Evolutionary conservation across 2,329 filamentous ascomycete species (phyloP).

Genomic region (Chaetothyriales sp.): DNA sequence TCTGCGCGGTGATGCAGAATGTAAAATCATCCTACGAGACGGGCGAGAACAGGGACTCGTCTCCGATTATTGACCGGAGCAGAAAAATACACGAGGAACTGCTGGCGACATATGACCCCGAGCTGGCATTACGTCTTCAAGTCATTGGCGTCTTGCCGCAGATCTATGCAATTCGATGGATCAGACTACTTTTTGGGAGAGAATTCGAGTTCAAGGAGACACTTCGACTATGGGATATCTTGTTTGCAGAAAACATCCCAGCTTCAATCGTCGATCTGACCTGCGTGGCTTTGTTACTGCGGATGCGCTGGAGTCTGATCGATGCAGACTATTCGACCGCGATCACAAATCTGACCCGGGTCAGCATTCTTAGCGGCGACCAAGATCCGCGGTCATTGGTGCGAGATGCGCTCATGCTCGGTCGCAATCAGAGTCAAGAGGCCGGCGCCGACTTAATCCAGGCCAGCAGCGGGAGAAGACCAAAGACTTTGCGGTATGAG

Average conservation of each 20-base stretch:
- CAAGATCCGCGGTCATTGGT: constrained; percentile 66
- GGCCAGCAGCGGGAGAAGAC: constrained; percentile 34
- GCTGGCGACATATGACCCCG: constrained; percentile 65
- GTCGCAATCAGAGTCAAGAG: constrained; percentile 30
- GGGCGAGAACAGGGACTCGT: constrained; percentile 37
- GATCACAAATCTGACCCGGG: constrained; percentile 68
- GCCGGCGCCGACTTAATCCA: constrained; percentile 32
- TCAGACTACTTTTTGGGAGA: constrained; percentile 78
- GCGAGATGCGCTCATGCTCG: constrained; percentile 57
- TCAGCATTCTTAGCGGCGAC: constrained; percentile 52
- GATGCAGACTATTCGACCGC: constrained; percentile 79
- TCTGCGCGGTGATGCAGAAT: constrained; percentile 74
- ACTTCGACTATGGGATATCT: constrained; percentile 73
- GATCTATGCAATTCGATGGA: constrained; percentile 93
- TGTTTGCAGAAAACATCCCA: constrained; percentile 74
- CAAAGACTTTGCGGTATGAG: constrained; percentile 17
- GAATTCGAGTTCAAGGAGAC: constrained; percentile 84
- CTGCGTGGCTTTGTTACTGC: constrained; percentile 85
- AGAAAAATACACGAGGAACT: constrained; percentile 74
- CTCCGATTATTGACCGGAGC: constrained; percentile 73
- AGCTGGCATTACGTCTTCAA: constrained; percentile 65
- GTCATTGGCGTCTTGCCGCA: constrained; percentile 85
- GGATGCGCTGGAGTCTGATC: constrained; percentile 79
- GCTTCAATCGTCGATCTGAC: constrained; percentile 74
- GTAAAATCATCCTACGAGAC: constrained; percentile 81